A percentile compares a stretch with the other conserved stretches of the same genome.
These are phyloP conservation scores for Hypomontagnella monticulosa DNA, from an alignment of 495 filamentous ascomycete genomes.

Conservation along the genomic window DNA sequence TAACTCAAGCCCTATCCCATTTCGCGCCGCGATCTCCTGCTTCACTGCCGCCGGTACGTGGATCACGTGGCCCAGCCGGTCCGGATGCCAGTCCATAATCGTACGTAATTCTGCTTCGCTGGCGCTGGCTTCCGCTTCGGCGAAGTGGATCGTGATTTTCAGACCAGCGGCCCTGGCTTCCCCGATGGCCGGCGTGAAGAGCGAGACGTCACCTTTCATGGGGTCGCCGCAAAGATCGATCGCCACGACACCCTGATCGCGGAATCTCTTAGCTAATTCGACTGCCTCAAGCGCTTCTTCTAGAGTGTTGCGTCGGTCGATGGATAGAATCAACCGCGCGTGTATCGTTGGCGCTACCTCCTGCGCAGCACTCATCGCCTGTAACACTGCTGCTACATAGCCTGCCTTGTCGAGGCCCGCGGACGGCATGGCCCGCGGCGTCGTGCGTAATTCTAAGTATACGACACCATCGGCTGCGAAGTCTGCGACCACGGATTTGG, in stretches of 20 bases:
- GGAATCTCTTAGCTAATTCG: constrained; percentile 68
- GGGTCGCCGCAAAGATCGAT: constrained; percentile 87
- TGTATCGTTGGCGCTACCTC: constrained; percentile 32
- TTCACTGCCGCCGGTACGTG: constrained; percentile 69
- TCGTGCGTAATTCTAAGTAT: constrained; percentile 85
- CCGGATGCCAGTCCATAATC: constrained; percentile 71
- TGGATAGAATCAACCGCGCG: constrained; percentile 72
- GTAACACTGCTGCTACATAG: constrained; percentile 74
- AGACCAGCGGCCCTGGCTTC: constrained; percentile 63
- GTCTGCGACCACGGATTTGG: constrained; percentile 72
- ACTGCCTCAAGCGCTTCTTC: constrained; percentile 68
- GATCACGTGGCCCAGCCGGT: constrained; percentile 83
- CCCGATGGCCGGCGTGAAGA: constrained; percentile 65
- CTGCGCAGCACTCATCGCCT: constrained; percentile 63
- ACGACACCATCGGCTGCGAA: constrained; percentile 77
- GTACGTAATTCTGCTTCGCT: constrained; percentile 66
- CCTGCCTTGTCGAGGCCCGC: constrained; percentile 64
- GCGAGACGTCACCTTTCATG: constrained; percentile 64
- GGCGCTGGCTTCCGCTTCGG: constrained; percentile 66
- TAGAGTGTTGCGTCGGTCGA: constrained; percentile 72
- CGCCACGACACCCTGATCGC: constrained; percentile 70
- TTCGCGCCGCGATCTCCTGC: constrained; percentile 60
- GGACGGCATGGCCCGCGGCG: constrained; percentile 69
- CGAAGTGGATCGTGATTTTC: constrained; percentile 80
- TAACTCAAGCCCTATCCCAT: constrained; percentile 72